Conservation (phyloP, 768 basidiomycete genomes). For the Suillus ampliporus region DNA sequence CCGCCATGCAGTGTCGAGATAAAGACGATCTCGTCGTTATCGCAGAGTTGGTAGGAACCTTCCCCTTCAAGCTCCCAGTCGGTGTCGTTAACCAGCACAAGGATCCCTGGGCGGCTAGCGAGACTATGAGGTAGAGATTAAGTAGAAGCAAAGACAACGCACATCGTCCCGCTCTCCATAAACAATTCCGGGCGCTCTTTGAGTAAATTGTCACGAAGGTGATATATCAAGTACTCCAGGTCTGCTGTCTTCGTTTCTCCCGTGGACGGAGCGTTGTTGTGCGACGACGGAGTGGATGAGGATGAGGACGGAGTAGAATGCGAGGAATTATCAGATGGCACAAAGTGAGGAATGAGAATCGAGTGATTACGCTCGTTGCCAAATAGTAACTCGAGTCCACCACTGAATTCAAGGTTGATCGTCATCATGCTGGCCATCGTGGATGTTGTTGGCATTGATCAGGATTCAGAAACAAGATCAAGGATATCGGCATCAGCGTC, state of each 20-base stretch:
- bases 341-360: constrained; percentile 56
- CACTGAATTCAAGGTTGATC: constrained; percentile 78
- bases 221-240: constrained; percentile 77
- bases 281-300: constrained; percentile 9
- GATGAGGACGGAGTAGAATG: constrained; percentile 9
- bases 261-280: constrained; percentile 3
- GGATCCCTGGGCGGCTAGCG: constrained; percentile 88
- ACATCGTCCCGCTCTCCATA: constrained; percentile 88
- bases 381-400: constrained; percentile 88
- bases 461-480: too few relatives aligned
- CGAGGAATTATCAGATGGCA: constrained; percentile 45
- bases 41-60: constrained; percentile 77
- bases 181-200: constrained; percentile 90
- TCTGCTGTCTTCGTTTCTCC: constrained; percentile 54
- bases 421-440: constrained; percentile 24
- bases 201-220: constrained; percentile 78
- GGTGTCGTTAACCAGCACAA: constrained; percentile 95
- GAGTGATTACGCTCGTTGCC: constrained; percentile 65
- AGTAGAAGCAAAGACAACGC: constrained; percentile 34
- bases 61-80: constrained; percentile 99
- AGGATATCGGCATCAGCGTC: too few relatives aligned
- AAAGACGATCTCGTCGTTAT: constrained; percentile 91
- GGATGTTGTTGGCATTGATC: constrained; percentile 11
- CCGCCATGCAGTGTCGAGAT: constrained; percentile 97
- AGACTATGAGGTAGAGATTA: constrained; percentile 5